These are phyloP conservation scores for Ceriops zippeliana DNA, from an alignment of 345 rosid species.

Conservation along the genomic window DNA sequence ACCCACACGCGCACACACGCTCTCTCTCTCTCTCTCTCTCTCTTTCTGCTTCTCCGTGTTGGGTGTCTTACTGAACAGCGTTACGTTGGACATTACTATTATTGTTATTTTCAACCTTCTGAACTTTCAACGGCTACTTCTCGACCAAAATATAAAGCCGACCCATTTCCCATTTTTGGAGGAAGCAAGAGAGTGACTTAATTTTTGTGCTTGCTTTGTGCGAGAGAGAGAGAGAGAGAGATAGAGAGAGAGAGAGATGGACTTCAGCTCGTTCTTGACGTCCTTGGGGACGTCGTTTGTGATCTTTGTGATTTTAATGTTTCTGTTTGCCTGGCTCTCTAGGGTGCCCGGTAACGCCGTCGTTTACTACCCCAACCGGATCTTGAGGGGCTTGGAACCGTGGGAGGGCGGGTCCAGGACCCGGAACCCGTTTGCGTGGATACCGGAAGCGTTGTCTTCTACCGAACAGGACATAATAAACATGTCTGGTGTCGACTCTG, in stretches of 20 bases:
- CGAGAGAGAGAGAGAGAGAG: no score
- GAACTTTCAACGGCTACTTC: no score
- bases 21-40: no score
- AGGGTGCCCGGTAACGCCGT: constrained; percentile 53
- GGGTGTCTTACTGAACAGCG: no score
- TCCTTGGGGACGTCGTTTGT: constrained; percentile 69
- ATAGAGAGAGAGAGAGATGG: constrained; percentile 44
- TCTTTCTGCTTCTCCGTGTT: no score
- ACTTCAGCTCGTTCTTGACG: constrained; percentile 68
- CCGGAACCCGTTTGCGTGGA: constrained; percentile 78
- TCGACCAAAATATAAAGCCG: no score
- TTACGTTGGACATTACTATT: no score
- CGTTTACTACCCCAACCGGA: constrained; percentile 79
- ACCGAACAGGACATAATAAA: constrained; percentile 62
- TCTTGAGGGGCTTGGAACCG: constrained; percentile 73
- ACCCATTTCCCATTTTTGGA: neutral
- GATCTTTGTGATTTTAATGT: constrained; percentile 62
- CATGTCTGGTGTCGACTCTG: constrained; percentile 79
- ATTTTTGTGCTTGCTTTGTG: neutral
- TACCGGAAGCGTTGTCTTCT: constrained; percentile 60
- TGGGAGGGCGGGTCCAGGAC: constrained; percentile 52
- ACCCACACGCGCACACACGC: no score
- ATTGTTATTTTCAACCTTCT: no score
- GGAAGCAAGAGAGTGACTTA: neutral
- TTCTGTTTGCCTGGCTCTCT: constrained; percentile 70